Base-by-base conservation (phyloP, 306 rosid species). In the Vigna unguiculata region DNA sequence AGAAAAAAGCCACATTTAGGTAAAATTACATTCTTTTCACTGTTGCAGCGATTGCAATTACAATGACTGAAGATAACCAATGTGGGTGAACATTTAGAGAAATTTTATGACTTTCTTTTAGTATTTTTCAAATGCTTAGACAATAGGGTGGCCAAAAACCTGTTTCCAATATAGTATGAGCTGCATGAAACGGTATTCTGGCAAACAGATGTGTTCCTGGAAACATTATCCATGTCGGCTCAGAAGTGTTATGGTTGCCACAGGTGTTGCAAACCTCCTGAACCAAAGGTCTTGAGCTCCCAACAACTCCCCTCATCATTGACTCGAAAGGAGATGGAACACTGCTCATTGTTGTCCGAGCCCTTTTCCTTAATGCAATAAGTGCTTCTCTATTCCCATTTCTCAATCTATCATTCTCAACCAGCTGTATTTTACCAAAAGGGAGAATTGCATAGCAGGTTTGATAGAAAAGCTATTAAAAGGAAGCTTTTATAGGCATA, bases 351-450 rank as follows among this genome's bases (percentile, higher is more conserved):
- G 97, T 92, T 19, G 97, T 95, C 55, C 86, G 84, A 25, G 97
- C 98, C 81, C 85, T 86, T 86, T 66, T 95, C 84, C 98, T 89
- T 72, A 92, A 69, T 52, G 96, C 90, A 48, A 97, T 90, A 69
- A 92, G 89, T 30, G 98, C 97, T 89, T 95, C 97, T 60, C 98
- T 84, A 43, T 90, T 89, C 79, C 93, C 96, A 78, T 90, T 92
- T 81, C 98, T 89, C 83, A 88, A 60, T 88, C 82, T 88, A 86
- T 95, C 97, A 66, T 79, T 92, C 84, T 95, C 98, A 77, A 95
- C 90, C 75, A 87, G 72, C 97, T 92, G 82, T 51, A 79, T 30
- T 73, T 74, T 47, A 47, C 30, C 69, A 74, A 17, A 65, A 43
- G 25, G 20, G n/a, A 49, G 61, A 80, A 55, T 15, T 48, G 63